Base-by-base conservation (phyloP, 2,329 filamentous ascomycete species). In the Curvularia spicifera region DNA sequence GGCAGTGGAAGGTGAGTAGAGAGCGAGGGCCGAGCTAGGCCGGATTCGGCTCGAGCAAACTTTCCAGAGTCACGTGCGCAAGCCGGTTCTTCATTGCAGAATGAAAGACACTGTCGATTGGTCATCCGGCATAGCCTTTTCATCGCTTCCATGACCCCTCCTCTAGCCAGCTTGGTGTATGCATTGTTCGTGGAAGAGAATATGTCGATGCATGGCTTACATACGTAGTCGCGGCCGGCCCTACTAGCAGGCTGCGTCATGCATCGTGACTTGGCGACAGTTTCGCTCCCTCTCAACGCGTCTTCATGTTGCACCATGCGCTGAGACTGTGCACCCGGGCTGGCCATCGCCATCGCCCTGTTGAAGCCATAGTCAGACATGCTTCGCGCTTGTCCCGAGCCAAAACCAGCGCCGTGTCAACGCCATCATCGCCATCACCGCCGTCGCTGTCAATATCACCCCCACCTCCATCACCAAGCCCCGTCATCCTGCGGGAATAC, bases 401-500 rank as follows among this genome's bases (percentile, higher is more conserved):
- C 40, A 9, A 31, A 12, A 26, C 18, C 7, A 37, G 15, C 10
- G 29, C 35, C 33, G 24, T 39, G 47, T 64, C 71, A 29, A 63
- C 70, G n/a, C 20, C 37, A 29, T n/a, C 48, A 42, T 13, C 15
- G 33, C 3, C 40, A 10, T n/a, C 44, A 46, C 24, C 55, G 37
- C 37, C 67, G 37, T 35, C 67, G 52, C 55, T 58, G 22, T 48
- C 55, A 26, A 47, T 61, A 28, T 22, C 59, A 31, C 61, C 22
- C 37, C 57, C 53, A 40, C 56, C 50, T 50, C 64, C 58, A 2
- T 22, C 56, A 47, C 64, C 71, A 33, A 63, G 70, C 13, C 72
- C 75, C 40, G 80, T 94, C 53, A 83, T 83, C 55, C 86, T 96
- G 42, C 89, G 93, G 65, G 83, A 90, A 67, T 97, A 97, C 71